Conservation (phyloP, 192 early-diverging fungal species). For the Phycomyces blakesleeanus region DNA sequence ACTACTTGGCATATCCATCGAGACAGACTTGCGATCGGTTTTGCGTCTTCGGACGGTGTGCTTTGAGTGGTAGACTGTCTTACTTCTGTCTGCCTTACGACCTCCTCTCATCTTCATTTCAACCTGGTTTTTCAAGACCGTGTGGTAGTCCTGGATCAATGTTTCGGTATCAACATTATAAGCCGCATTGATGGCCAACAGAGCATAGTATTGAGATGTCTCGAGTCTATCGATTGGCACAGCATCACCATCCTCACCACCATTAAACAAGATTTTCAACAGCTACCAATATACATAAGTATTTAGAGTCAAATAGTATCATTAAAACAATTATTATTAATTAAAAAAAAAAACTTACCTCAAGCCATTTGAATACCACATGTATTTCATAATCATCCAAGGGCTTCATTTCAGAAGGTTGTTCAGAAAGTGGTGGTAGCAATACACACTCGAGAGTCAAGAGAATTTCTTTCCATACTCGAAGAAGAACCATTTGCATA, state of each 20-base stretch:
- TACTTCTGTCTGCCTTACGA: slow-evolving; percentile 36
- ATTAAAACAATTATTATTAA: too few species aligned
- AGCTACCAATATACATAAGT: slow-evolving; percentile 36
- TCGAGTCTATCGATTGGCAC: slow-evolving; percentile 58
- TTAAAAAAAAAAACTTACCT: slow-evolving; percentile 31
- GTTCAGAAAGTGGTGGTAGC: slow-evolving; percentile 63
- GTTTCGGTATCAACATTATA: slow-evolving; percentile 63
- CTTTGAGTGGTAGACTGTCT: slow-evolving; percentile 34
- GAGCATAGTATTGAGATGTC: slow-evolving; percentile 60
- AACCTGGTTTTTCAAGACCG: slow-evolving; percentile 19
- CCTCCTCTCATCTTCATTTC: slow-evolving; percentile 26
- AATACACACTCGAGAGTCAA: slow-evolving; percentile 62
- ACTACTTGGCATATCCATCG: slow-evolving; percentile 39
- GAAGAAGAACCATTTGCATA: slow-evolving; percentile 60
- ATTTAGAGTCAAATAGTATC: too few species aligned
- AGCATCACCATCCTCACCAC: slow-evolving; percentile 66
- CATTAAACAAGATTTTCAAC: slow-evolving; percentile 71
- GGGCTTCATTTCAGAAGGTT: slow-evolving; percentile 50
- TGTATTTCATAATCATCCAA: slow-evolving; percentile 61
- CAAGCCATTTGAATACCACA: slow-evolving; percentile 66
- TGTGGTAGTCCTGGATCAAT: slow-evolving; percentile 59
- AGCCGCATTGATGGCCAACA: slow-evolving; percentile 54
- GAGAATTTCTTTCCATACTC: slow-evolving; percentile 74
- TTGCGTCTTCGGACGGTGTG: slow-evolving; percentile 25
- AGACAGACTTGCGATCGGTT: slow-evolving; percentile 13